Evolutionary conservation across 1,139 yeast genomes (phyloP).

Genomic region (Nakaseomyces nivariensis): DNA sequence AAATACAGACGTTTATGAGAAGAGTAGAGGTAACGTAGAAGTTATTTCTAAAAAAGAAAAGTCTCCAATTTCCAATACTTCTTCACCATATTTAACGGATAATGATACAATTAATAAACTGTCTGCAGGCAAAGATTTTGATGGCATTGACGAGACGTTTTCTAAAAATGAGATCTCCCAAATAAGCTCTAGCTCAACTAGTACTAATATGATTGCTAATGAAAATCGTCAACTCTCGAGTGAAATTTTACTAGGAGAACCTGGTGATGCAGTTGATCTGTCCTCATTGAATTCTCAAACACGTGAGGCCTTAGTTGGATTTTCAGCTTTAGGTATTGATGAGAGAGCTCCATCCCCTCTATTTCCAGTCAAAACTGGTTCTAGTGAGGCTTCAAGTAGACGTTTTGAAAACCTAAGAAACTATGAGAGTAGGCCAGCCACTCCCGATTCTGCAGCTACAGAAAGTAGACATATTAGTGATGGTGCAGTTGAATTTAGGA

Average conservation of each 20-base stretch:
- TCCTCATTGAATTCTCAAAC: conserved; percentile 7
- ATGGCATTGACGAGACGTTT: not conserved
- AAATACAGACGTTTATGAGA: not conserved
- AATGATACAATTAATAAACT: conserved; percentile 5
- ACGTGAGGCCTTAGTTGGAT: not conserved
- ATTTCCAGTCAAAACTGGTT: not conserved
- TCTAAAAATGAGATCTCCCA: not conserved
- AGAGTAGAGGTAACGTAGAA: conserved; percentile 7
- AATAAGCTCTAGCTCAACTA: not conserved
- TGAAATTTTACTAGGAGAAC: conserved; percentile 24
- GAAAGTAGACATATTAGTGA: conserved; percentile 1
- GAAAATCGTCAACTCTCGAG: conserved; percentile 10
- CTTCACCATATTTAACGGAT: conserved; percentile 2
- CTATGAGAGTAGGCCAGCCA: not conserved
- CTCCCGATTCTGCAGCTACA: not conserved
- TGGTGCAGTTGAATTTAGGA: not conserved
- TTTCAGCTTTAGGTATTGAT: not conserved
- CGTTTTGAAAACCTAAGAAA: not conserved
- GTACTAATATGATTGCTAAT: not conserved
- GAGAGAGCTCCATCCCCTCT: not conserved
- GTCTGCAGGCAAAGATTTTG: not conserved
- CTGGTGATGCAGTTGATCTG: conserved; percentile 22
- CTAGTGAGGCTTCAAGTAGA: not conserved
- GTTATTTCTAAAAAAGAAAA: conserved; percentile 5
- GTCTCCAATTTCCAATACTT: not conserved